Evolutionary conservation across 208 protist genomes (phyloP).

Genomic region (Leptomonas seymouri): DNA sequence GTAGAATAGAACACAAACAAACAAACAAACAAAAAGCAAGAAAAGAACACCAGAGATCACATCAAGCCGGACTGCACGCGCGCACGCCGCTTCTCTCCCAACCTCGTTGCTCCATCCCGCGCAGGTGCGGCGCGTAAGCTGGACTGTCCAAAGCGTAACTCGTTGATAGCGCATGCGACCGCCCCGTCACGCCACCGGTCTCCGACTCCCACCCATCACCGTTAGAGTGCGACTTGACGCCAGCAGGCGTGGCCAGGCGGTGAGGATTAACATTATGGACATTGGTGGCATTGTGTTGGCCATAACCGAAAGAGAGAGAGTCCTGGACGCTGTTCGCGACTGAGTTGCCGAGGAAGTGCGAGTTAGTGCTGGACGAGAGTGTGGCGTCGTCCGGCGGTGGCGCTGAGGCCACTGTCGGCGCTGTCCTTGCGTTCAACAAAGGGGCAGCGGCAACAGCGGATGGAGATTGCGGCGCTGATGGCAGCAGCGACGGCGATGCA

Average conservation of each 20-base stretch:
- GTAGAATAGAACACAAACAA: constrained; percentile 1
- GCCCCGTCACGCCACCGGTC: constrained; percentile 16
- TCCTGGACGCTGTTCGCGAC: background rate
- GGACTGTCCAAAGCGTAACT: constrained; percentile 30
- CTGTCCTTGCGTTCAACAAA: too few relatives aligned
- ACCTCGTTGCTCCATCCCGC: background rate
- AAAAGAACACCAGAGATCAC: background rate
- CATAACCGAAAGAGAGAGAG: background rate
- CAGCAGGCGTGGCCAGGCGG: background rate
- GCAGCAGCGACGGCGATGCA: too few relatives aligned
- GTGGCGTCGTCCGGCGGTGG: constrained; percentile 25
- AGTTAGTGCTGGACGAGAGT: constrained; percentile 12
- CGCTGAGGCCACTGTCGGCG: background rate
- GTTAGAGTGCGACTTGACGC: background rate
- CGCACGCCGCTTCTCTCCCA: constrained; percentile 17
- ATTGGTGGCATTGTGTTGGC: background rate
- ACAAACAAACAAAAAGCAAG: constrained; percentile 7
- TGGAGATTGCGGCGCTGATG: too few relatives aligned
- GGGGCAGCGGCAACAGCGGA: too few relatives aligned
- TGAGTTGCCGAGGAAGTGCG: background rate
- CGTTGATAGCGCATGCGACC: constrained; percentile 22
- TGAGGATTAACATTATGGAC: background rate
- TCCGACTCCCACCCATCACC: constrained; percentile 14
- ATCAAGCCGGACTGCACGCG: constrained; percentile 13
- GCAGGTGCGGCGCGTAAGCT: constrained; percentile 7